Evolutionary conservation across 352 stramenopile species (phyloP).

Genomic region (Pythium biforme): DNA sequence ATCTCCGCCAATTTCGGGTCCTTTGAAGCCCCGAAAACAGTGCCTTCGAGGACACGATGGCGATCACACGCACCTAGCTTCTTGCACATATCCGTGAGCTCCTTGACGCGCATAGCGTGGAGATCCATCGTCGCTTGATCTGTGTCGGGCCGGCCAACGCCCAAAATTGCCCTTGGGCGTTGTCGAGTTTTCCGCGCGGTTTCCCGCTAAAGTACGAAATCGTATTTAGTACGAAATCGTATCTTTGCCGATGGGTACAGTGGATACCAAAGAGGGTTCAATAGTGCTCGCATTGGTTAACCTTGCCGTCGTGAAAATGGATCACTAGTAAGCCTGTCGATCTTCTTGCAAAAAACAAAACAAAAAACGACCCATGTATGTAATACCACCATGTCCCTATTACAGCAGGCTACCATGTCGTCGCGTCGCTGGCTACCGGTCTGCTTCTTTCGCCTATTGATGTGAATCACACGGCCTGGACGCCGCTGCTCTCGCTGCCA

Average conservation of each 20-base stretch:
- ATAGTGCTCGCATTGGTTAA: no score
- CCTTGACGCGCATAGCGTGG: conserved; percentile 66
- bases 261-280: no score
- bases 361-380: no score
- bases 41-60: background rate
- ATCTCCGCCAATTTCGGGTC: background rate
- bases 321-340: no score
- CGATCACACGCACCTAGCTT: conserved; percentile 43
- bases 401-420: no score
- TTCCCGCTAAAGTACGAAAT: background rate
- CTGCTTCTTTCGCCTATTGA: background rate
- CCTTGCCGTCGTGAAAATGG: no score
- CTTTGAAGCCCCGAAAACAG: conserved; percentile 1
- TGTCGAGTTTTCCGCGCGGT: background rate
- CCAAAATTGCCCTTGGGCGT: background rate
- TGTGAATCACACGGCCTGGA: background rate
- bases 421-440: no score
- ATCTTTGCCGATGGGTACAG: no score
- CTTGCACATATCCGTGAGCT: conserved; percentile 83
- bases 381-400: no score
- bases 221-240: background rate
- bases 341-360: no score
- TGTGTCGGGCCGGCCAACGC: background rate
- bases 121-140: conserved; percentile 50
- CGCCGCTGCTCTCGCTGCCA: conserved; percentile 1